Evolutionary conservation across 148 eudicot species (phyloP).

Genomic region (Vaccinium darrowii): DNA sequence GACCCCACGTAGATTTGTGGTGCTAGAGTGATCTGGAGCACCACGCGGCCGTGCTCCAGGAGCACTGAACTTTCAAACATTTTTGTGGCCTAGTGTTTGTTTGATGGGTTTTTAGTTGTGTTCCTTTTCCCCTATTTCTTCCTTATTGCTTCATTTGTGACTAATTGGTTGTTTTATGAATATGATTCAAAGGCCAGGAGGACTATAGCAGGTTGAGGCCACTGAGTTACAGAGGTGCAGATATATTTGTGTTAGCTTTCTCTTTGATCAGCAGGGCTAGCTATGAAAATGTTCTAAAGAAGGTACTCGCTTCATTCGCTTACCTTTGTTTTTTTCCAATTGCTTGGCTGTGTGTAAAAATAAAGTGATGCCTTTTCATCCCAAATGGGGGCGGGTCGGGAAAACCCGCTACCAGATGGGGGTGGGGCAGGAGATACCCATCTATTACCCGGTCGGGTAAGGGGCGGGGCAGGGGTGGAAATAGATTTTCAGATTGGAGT

Average conservation of each 20-base stretch:
- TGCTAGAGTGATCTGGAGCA: no score
- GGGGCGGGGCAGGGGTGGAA: no score
- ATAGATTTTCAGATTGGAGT: no score
- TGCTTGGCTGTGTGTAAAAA: not conserved
- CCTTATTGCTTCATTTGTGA: not conserved
- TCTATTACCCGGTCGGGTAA: no score
- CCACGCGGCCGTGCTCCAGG: no score
- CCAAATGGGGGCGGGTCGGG: no score
- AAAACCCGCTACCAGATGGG: no score
- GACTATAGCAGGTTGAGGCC: slow-evolving; percentile 96
- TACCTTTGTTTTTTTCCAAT: not conserved
- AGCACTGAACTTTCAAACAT: not conserved
- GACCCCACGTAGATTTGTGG: no score
- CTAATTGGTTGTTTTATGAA: slow-evolving; percentile 10
- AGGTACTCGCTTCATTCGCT: slow-evolving; percentile 42
- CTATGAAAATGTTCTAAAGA: slow-evolving; percentile 94
- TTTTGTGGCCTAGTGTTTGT: slow-evolving; percentile 8
- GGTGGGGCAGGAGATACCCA: no score
- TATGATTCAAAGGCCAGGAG: slow-evolving; percentile 66
- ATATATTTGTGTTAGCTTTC: slow-evolving; percentile 87
- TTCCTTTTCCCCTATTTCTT: not conserved
- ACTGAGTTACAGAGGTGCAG: slow-evolving; percentile 94
- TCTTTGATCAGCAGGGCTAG: slow-evolving; percentile 90
- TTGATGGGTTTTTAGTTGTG: slow-evolving; percentile 12
- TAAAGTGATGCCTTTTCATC: no score